Evolutionary conservation across 495 filamentous ascomycete species (phyloP).

Genomic region (Aspergillus hancockii): DNA sequence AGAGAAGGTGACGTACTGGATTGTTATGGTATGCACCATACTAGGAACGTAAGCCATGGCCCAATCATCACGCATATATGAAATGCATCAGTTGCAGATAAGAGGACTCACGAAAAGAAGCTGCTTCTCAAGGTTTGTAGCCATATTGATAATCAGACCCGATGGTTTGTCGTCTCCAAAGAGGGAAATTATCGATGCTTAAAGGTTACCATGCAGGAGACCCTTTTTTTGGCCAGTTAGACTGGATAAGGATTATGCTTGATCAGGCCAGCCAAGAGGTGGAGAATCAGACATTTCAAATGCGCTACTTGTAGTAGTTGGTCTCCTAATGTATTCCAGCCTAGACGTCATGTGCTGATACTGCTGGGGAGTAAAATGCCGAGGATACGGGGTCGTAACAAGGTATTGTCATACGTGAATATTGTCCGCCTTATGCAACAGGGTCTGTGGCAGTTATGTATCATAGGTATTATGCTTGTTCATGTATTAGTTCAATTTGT

Average conservation of each 20-base stretch:
- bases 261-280: conserved; percentile 19
- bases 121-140: conserved; percentile 77
- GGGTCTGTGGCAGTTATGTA: too few relatives aligned
- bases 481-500: neutral
- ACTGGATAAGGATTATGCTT: conserved; percentile 8
- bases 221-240: neutral
- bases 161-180: conserved; percentile 1
- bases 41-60: conserved; percentile 47
- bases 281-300: conserved; percentile 16
- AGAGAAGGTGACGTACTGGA: conserved; percentile 48
- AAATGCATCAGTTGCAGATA: neutral
- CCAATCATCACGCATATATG: conserved; percentile 7
- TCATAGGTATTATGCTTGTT: too few relatives aligned
- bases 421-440: neutral
- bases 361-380: conserved; percentile 7
- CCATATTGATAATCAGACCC: conserved; percentile 48
- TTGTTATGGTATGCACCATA: conserved; percentile 96
- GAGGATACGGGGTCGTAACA: conserved; percentile 13
- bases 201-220: conserved; percentile 1
- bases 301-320: neutral
- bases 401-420: conserved; percentile 2
- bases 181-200: neutral
- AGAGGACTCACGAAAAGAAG: conserved; percentile 67
- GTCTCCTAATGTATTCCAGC: conserved; percentile 2
- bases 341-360: conserved; percentile 25